Conservation (phyloP, 352 stramenopile species). For the Pythium brachiatum region DNA sequence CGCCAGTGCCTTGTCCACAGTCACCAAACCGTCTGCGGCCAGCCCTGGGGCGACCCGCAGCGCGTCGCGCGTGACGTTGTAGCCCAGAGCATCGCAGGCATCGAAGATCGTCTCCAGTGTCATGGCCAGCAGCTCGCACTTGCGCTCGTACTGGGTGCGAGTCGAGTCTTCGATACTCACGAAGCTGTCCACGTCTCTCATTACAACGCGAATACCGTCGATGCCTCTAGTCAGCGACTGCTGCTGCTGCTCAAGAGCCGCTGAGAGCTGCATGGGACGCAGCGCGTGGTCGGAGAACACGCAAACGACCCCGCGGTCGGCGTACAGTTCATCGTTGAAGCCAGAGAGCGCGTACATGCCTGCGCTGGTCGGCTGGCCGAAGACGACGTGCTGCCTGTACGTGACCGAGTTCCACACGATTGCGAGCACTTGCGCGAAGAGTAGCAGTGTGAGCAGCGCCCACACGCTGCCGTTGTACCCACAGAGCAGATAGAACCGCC, state of each 20-base stretch:
- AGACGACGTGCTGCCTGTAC: not conserved
- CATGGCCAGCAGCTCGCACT: slow-evolving; percentile 14
- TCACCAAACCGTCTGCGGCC: not conserved
- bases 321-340: slow-evolving; percentile 42
- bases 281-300: slow-evolving; percentile 17
- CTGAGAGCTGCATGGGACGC: slow-evolving; percentile 27
- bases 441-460: slow-evolving; percentile 23
- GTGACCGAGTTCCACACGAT: slow-evolving; percentile 23
- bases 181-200: slow-evolving; percentile 7
- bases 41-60: slow-evolving; percentile 25
- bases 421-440: slow-evolving; percentile 32
- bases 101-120: slow-evolving; percentile 15
- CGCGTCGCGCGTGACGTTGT: slow-evolving; percentile 24
- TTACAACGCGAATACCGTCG: slow-evolving; percentile 28
- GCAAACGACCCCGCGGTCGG: slow-evolving; percentile 41
- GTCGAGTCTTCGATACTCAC: not conserved
- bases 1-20: slow-evolving; percentile 18
- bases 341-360: slow-evolving; percentile 22
- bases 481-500: not conserved
- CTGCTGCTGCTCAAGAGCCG: slow-evolving; percentile 12
- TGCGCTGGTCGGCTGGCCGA: not conserved
- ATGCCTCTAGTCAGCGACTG: slow-evolving; percentile 1
- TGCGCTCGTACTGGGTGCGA: slow-evolving; percentile 13
- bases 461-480: slow-evolving; percentile 16
- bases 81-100: slow-evolving; percentile 20